phyloP scores from a whole-genome alignment of 1,284 basidiomycete genomes.

The Laetiporus sulphureus region DNA sequence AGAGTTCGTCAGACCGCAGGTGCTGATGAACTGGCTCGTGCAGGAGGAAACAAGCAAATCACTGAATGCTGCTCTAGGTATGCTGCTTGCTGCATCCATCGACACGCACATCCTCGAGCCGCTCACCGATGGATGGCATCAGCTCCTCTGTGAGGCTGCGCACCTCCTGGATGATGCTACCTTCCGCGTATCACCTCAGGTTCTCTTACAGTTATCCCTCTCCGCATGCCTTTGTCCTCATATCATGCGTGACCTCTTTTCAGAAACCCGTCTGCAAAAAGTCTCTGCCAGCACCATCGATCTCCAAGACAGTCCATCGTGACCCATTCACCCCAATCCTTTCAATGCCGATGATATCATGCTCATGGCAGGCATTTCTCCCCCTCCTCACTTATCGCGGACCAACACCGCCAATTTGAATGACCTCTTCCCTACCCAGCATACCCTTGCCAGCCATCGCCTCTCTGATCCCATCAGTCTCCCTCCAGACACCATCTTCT shows the following conservation, averaged over 20 bases:
- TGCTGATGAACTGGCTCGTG: conserved; percentile 3
- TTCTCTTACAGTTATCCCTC: conserved; percentile 30
- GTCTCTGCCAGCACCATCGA: conserved; percentile 31
- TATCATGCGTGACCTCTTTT: too few relatives aligned
- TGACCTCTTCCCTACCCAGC: conserved; percentile 52
- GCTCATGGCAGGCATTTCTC: conserved; percentile 35
- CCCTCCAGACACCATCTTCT: conserved; percentile 27
- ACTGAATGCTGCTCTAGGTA: conserved; percentile 27
- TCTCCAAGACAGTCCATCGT: conserved; percentile 32
- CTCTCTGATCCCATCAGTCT: conserved; percentile 42
- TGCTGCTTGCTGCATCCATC: conserved; percentile 51
- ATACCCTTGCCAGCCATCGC: conserved; percentile 35
- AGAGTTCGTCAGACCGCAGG: conserved; percentile 45
- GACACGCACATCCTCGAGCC: conserved; percentile 51
- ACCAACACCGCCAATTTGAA: conserved; percentile 74
- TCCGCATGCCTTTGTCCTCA: too few relatives aligned
- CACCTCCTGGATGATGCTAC: conserved; percentile 15
- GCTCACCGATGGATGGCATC: conserved; percentile 51
- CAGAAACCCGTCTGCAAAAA: conserved; percentile 54
- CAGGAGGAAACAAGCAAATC: conserved; percentile 12
- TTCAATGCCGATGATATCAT: conserved; percentile 22
- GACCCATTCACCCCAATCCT: conserved; percentile 53
- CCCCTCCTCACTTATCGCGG: conserved; percentile 71
- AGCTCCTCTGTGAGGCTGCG: conserved; percentile 26
- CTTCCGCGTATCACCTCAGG: conserved; percentile 19